A percentile compares a stretch with the other conserved stretches of the same genome.
phyloP scores from a whole-genome alignment of 2,329 filamentous ascomycete genomes.

The Stagonosporopsis cucurbitacearum region DNA sequence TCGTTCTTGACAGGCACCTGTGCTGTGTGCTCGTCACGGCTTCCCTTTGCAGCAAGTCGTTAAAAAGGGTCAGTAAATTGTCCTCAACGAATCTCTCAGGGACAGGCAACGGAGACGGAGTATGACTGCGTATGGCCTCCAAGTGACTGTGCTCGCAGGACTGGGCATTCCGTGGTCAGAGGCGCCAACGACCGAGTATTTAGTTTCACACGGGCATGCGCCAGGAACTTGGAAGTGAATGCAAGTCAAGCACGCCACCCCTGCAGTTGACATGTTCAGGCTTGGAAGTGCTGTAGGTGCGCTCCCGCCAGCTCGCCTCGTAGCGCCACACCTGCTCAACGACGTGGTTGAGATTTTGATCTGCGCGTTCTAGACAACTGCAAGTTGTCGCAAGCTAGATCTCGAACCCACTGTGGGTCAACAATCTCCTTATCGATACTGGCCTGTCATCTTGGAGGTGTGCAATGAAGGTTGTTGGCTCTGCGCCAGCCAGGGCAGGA shows the following conservation, averaged over 20 bases:
- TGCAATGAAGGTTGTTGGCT: constrained; percentile 1
- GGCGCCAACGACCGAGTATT: background rate
- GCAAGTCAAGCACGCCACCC: constrained; percentile 7
- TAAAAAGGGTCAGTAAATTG: background rate
- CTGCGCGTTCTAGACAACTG: constrained; percentile 18
- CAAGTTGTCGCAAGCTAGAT: constrained; percentile 16
- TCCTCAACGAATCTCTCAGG: background rate
- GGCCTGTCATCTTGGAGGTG: constrained; percentile 10
- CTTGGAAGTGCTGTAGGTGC: background rate
- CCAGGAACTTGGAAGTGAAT: background rate
- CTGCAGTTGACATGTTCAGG: constrained; percentile 4
- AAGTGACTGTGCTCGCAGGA: background rate
- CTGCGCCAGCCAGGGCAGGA: constrained; percentile 6
- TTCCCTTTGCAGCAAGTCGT: constrained; percentile 2
- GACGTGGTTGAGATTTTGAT: constrained; percentile 12
- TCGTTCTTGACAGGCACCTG: background rate
- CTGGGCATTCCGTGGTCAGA: background rate
- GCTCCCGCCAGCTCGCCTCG: constrained; percentile 5
- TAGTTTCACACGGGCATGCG: background rate
- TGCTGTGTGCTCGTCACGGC: constrained; percentile 2
- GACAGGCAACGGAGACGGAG: background rate
- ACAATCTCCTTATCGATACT: constrained; percentile 14
- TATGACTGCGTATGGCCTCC: background rate
- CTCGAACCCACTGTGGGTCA: constrained; percentile 13
- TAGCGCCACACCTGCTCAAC: constrained; percentile 15